Evolutionary conservation across 192 early-diverging fungal species (phyloP).

Genomic region (Umbelopsis sp.): DNA sequence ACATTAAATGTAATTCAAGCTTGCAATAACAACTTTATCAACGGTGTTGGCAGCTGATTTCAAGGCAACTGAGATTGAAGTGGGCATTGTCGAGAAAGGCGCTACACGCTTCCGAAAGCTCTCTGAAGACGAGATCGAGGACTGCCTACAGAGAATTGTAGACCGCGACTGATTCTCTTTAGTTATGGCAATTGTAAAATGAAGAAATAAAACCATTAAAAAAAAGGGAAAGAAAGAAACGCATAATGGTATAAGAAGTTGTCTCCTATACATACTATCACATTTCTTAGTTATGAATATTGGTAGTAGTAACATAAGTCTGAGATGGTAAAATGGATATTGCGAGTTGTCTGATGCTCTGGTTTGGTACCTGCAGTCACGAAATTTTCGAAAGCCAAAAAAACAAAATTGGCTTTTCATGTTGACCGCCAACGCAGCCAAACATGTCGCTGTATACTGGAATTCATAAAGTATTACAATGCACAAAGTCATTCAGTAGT

Average conservation of each 20-base stretch:
- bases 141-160: conserved; percentile 82
- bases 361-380: too few species aligned
- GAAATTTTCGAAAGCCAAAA: too few species aligned
- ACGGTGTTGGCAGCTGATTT: conserved; percentile 92
- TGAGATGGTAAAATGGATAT: too few species aligned
- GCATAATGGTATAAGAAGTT: neutral
- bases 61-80: conserved; percentile 95
- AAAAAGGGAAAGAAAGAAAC: neutral
- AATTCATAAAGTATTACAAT: too few species aligned
- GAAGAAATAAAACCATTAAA: neutral
- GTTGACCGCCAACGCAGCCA: too few species aligned
- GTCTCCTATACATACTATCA: too few species aligned
- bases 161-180: conserved; percentile 70
- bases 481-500: too few species aligned
- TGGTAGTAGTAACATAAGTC: too few species aligned
- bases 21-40: conserved; percentile 94
- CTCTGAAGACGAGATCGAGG: conserved; percentile 83
- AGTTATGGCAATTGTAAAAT: neutral
- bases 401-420: too few species aligned
- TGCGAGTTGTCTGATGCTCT: too few species aligned
- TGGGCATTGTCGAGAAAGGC: conserved; percentile 83
- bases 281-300: too few species aligned
- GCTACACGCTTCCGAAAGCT: conserved; percentile 79
- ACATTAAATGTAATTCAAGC: conserved; percentile 44
- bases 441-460: too few species aligned